Base-by-base conservation (phyloP, 2,329 filamentous ascomycete species). In the Arthroderma sp. region DNA sequence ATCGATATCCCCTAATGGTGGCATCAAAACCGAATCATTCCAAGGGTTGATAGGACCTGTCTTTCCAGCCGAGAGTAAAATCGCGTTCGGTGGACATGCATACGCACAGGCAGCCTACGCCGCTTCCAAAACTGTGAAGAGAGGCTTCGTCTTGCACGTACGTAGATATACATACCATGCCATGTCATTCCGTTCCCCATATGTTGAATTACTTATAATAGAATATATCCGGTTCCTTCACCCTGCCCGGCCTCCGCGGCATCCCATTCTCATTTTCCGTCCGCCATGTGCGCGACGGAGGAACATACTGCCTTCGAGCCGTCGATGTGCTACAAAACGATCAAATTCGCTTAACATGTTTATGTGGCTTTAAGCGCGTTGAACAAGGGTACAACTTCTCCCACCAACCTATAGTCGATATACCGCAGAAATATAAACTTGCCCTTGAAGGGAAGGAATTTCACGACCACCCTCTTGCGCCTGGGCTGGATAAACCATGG, bases 101-200 rank as follows among this genome's bases (percentile, higher is more conserved):
- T 76, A 70, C 50, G 69, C 70, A n/a, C 74, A 77, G 56, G 68
- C 73, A 30, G 72, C 70, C 10, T 77, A 71, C 62, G 73, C 73
- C 10, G 73, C 74, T 6, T 68, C 69, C 6, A 69, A 75, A 48
- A 77, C 73, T 1, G 69, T 76, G 8, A 54, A 52, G 4, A 57
- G 63, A 29, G 73, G 70, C 1, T 69, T 73, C 41, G 54, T 74
- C 29, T 60, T 77, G 22, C 71, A 75, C 58, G 71, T 74, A 60
- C 47, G 64, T 55, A 38, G n/a, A 10, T 30, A 22, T 22, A 31
- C 30, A 15, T 44, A 11, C 15, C 3, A 22, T 3, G 3, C 15
- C 15, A 22, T 22, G 15, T 33, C 30, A 32, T 36, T 33, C 50
- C 50, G 3, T n/a, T 31, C n/a, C 29, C 28, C 31, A 33, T 37